Evolutionary conservation across 768 basidiomycete species (phyloP).

Genomic region (Lyophyllum shimeji): DNA sequence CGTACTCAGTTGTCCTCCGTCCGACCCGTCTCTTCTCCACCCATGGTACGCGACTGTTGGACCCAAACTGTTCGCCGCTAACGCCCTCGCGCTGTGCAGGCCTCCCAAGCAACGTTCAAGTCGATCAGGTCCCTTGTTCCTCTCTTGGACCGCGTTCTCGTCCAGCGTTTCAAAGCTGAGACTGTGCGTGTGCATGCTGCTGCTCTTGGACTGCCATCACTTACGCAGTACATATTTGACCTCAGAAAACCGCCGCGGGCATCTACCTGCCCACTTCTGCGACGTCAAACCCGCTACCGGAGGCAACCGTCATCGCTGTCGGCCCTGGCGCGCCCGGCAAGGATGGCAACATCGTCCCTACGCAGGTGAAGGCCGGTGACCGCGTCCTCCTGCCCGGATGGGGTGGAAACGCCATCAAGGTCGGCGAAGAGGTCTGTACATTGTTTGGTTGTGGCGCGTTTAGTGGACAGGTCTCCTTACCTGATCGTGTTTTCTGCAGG

Average conservation of each 20-base stretch:
- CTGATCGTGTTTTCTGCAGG: conserved; percentile 44
- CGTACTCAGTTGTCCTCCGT: neutral
- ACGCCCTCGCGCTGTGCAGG: conserved; percentile 37
- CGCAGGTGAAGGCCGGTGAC: conserved; percentile 84
- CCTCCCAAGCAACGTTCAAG: conserved; percentile 92
- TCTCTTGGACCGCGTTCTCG: conserved; percentile 93
- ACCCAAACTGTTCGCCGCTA: neutral
- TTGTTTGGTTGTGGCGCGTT: neutral
- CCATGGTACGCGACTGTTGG: conserved; percentile 12
- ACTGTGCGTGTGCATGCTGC: conserved; percentile 57
- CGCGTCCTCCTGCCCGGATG: conserved; percentile 92
- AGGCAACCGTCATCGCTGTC: conserved; percentile 94
- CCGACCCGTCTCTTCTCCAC: neutral
- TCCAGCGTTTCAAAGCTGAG: conserved; percentile 96
- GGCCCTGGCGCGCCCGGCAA: conserved; percentile 94
- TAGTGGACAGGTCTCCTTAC: neutral
- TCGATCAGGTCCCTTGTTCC: conserved; percentile 89
- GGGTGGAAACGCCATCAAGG: conserved; percentile 95
- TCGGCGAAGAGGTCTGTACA: conserved; percentile 87
- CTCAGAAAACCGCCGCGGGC: conserved; percentile 95
- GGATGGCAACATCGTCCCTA: conserved; percentile 74
- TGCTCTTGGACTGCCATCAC: neutral
- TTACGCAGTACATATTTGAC: neutral
- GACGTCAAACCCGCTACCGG: conserved; percentile 84
- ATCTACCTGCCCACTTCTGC: conserved; percentile 94